These are phyloP conservation scores for Eimeria falciformis DNA, from an alignment of 169 alveolate species.

Conservation along the genomic window DNA sequence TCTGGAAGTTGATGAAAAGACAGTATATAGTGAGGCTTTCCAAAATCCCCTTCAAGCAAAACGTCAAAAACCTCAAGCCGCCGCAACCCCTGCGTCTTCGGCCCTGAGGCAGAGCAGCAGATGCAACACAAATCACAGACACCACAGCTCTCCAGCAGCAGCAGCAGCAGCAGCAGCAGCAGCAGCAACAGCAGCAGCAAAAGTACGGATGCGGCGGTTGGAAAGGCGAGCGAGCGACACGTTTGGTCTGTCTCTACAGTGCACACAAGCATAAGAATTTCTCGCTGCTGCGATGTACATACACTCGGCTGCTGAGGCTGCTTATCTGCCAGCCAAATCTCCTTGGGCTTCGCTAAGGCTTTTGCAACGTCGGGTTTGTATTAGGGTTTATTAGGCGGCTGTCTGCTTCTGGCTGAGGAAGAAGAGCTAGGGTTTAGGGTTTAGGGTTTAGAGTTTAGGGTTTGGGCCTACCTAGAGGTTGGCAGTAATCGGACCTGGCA, in stretches of 20 bases:
- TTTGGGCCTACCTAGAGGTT: conserved; percentile 61
- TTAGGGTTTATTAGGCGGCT: too few species aligned
- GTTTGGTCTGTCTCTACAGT: too few species aligned
- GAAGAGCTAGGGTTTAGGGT: too few species aligned
- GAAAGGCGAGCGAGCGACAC: too few species aligned
- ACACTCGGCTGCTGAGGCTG: too few species aligned
- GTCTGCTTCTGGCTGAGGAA: too few species aligned
- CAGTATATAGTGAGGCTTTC: not conserved
- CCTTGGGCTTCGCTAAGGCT: too few species aligned
- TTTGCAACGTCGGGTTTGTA: not conserved
- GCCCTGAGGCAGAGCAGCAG: not conserved
- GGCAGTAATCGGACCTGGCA: conserved; percentile 64
- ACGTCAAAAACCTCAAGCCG: not conserved
- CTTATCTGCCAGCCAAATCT: too few species aligned
- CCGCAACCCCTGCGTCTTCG: not conserved
- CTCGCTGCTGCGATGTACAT: too few species aligned
- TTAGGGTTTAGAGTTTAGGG: not conserved
- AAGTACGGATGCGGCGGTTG: not conserved
- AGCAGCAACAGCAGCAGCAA: not conserved
- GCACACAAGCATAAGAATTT: too few species aligned
- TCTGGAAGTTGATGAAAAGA: not conserved
- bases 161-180: not conserved
- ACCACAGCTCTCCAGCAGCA: too few species aligned
- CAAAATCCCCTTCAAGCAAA: not conserved
- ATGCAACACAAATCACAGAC: too few species aligned